These are phyloP conservation scores for Syzygium jambos DNA, from an alignment of 345 rosid genomes.

Conservation along the genomic window DNA sequence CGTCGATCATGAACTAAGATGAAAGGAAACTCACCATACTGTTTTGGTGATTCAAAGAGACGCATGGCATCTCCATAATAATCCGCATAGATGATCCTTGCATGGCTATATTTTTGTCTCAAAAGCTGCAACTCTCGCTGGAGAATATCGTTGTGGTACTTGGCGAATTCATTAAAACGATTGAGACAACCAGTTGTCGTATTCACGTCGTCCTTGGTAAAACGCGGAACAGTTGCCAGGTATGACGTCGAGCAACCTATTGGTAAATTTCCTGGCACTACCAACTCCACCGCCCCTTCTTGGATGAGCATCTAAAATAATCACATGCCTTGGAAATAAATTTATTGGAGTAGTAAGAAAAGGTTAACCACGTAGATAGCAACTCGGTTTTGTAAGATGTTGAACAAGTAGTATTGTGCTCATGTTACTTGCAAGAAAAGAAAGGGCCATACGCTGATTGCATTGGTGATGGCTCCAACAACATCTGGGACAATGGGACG, in stretches of 20 bases:
- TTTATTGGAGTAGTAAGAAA: not conserved
- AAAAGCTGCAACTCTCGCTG: not conserved
- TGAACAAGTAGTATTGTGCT: not conserved
- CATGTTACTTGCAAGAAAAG: not conserved
- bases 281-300: not conserved
- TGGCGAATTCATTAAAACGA: not conserved
- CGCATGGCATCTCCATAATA: not conserved
- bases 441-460: conserved; percentile 4
- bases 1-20: too few relatives aligned
- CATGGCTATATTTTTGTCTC: not conserved
- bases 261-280: not conserved
- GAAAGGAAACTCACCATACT: not conserved
- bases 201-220: not conserved
- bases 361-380: not conserved
- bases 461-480: conserved; percentile 30
- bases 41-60: not conserved
- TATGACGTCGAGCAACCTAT: not conserved
- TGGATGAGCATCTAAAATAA: not conserved
- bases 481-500: conserved; percentile 37
- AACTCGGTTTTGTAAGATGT: not conserved
- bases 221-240: not conserved
- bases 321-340: not conserved
- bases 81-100: not conserved
- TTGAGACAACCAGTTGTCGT: not conserved
- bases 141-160: not conserved